Percentiles rank a stretch among this genome's conserved stretches.
Evolutionary conservation across 768 basidiomycete genomes (phyloP).

Genomic region (Pleurotus cornucopiae): DNA sequence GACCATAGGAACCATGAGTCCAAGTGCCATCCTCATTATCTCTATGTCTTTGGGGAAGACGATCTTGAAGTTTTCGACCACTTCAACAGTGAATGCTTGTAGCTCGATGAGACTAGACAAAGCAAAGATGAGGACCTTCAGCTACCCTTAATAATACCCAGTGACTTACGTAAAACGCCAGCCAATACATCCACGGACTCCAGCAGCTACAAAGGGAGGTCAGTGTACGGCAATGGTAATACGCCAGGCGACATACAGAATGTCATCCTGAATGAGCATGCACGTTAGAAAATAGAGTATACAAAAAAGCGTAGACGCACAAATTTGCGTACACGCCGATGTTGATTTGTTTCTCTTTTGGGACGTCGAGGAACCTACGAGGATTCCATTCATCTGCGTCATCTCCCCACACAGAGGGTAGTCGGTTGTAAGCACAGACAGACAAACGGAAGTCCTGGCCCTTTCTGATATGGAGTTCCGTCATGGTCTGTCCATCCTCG

Average conservation of each 20-base stretch:
- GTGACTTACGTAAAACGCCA: conserved; percentile 12
- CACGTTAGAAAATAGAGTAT: not conserved
- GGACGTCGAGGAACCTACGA: conserved; percentile 13
- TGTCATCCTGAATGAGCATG: not conserved
- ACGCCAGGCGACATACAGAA: not conserved
- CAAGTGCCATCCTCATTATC: conserved; percentile 24
- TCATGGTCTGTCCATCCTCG: conserved; percentile 24
- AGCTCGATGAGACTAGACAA: conserved; percentile 27
- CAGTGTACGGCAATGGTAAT: not conserved
- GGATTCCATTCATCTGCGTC: conserved; percentile 19
- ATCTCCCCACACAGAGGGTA: conserved; percentile 15
- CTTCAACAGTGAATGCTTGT: conserved; percentile 35
- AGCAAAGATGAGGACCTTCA: not conserved
- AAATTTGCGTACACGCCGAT: conserved; percentile 21
- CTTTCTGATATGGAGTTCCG: conserved; percentile 27
- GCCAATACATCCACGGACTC: conserved; percentile 11
- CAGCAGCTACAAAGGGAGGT: not conserved
- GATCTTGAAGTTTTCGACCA: conserved; percentile 35
- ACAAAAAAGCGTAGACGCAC: conserved; percentile 13
- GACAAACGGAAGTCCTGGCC: conserved; percentile 31
- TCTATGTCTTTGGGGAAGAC: conserved; percentile 25
- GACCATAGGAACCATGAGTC: conserved; percentile 28
- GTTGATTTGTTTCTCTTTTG: conserved; percentile 10
- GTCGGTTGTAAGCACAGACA: conserved; percentile 30
- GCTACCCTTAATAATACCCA: conserved; percentile 15